Evolutionary conservation across 306 rosid genomes (phyloP), one percentile per base, ranked within the genome.

Genomic region (Hippophae rhamnoides): DNA sequence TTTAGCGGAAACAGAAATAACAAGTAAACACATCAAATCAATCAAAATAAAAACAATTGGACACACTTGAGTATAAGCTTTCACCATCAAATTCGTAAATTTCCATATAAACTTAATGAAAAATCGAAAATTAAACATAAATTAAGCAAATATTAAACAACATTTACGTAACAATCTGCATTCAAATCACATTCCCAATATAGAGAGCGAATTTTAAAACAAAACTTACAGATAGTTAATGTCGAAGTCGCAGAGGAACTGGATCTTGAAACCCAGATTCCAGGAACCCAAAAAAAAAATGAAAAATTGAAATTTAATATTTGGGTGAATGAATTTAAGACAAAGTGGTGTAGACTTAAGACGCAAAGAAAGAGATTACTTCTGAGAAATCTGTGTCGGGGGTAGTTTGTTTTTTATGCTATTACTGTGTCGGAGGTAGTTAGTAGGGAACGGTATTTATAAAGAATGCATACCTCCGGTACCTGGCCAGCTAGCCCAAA

Each of bases 221-320:
- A 13, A 47, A 10, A 64, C 57, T 58, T 52, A 63, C 70, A 58
- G 54, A 27, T 27, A 54, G 54, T 50, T 48, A 38, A 47, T 57
- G 52, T 25, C 13, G 57, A 49, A 5, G 40, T 49, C n/a, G 26
- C 6, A 46, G 50, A 13, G 11, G 38, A 49, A 13, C 41, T 54
- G 52, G 71, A 59, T 58, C 47, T 47, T 59, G 57, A 59, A 63
- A 2, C 50, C 43, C 62, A 72, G 47, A 47, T 64, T 47, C 51
- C 54, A 47, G 66, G 47, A 41, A 50, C 14, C 27, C 18, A 47
- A 7, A 25, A 62, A 49, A 49, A 49, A 13, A 0, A 0, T 13
- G 13, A 3, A 12, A 9, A 7, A 12, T 13, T 13, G 5, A 23
- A n/a, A 23, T 13, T 27, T 14, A 12, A 8, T 12, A n/a, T 5